Conservation (phyloP, 345 rosid species). For the Brassica rapa region DNA sequence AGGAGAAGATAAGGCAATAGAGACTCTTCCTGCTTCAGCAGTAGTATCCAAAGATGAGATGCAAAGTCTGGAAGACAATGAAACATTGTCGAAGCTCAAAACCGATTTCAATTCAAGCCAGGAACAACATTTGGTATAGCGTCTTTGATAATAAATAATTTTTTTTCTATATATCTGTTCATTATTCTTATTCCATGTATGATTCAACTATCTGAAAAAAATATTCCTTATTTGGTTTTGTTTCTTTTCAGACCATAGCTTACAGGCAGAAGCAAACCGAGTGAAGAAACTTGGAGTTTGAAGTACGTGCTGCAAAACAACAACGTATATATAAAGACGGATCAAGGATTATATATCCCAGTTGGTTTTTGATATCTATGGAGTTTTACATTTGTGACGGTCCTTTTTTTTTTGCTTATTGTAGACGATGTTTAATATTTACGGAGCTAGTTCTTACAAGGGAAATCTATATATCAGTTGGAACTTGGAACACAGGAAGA, state of each 20-base stretch:
- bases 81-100: conserved; percentile 37
- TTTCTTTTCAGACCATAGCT: conserved; percentile 36
- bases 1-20: conserved; percentile 15
- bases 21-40: conserved; percentile 26
- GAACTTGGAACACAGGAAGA: not conserved
- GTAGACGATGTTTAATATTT: conserved; percentile 19
- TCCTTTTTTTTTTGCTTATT: not conserved
- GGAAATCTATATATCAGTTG: not conserved
- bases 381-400: conserved; percentile 1
- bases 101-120: conserved; percentile 34
- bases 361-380: conserved; percentile 7
- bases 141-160: not conserved
- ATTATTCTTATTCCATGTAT: not conserved
- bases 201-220: conserved; percentile 26
- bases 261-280: conserved; percentile 36
- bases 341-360: conserved; percentile 25
- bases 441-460: not conserved
- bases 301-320: conserved; percentile 13
- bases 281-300: conserved; percentile 32
- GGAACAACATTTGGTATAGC: conserved; percentile 37
- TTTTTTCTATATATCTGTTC: not conserved
- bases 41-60: conserved; percentile 45
- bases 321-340: conserved; percentile 23
- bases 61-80: conserved; percentile 60
- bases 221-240: not conserved